Percentiles rank a stretch among this genome's conserved stretches.
These are phyloP conservation scores for Wickerhamiella siamensis DNA, from an alignment of 805 yeast species.

Conservation along the genomic window DNA sequence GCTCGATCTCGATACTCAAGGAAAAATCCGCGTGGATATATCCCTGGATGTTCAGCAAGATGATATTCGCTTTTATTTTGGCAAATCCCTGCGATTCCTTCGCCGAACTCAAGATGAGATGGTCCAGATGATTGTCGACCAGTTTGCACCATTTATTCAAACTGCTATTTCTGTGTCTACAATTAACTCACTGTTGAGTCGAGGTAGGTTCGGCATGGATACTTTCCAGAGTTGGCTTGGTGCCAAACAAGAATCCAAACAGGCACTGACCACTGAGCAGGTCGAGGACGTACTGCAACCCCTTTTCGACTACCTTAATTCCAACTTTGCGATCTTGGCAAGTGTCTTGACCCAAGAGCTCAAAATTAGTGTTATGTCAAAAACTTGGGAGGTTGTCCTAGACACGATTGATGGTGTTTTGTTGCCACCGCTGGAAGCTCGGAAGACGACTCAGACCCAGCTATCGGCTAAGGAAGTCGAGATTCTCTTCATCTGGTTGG, in stretches of 20 bases:
- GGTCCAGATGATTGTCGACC: slow-evolving; percentile 54
- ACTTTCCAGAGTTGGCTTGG: slow-evolving; percentile 23
- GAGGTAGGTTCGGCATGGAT: slow-evolving; percentile 6
- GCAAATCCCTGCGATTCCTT: slow-evolving; percentile 55
- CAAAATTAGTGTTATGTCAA: slow-evolving; percentile 50
- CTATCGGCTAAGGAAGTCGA: slow-evolving; percentile 49
- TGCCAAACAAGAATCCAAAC: slow-evolving; percentile 10
- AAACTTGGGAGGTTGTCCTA: slow-evolving; percentile 68
- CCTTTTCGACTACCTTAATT: slow-evolving; percentile 56
- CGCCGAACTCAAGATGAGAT: slow-evolving; percentile 51
- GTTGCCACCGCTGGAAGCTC: slow-evolving; percentile 48
- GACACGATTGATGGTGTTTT: slow-evolving; percentile 54
- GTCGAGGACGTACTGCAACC: slow-evolving; percentile 57
- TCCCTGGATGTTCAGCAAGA: slow-evolving; percentile 66
- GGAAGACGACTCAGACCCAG: slow-evolving; percentile 28
- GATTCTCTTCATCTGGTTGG: slow-evolving; percentile 56
- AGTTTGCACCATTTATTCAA: slow-evolving; percentile 51
- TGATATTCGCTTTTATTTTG: slow-evolving; percentile 71
- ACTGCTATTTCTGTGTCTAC: slow-evolving; percentile 44
- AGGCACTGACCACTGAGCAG: slow-evolving; percentile 20
- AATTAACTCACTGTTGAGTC: slow-evolving; percentile 32
- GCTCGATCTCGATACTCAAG: slow-evolving; percentile 52
- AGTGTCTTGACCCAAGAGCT: slow-evolving; percentile 40
- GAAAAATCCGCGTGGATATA: slow-evolving; percentile 49
- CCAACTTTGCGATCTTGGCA: slow-evolving; percentile 52